Evolutionary conservation across 2,329 filamentous ascomycete species (phyloP).

Genomic region (Davidsoniella australis): DNA sequence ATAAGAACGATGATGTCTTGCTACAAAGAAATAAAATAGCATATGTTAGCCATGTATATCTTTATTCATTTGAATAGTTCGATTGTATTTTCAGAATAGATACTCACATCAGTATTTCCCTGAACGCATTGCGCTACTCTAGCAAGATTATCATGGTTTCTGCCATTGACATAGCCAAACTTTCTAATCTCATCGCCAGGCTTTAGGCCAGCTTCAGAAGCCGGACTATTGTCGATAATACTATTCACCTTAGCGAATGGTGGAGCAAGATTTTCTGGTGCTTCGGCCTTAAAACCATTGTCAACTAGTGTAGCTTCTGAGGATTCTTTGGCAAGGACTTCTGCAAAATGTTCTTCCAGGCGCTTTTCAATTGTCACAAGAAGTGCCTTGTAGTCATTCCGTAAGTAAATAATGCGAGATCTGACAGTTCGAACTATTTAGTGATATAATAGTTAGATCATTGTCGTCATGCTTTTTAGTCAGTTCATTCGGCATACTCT

Average conservation of each 20-base stretch:
- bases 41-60: background rate
- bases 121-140: slow-evolving; percentile 83
- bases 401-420: slow-evolving; percentile 70
- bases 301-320: background rate
- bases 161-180: slow-evolving; percentile 70
- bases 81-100: background rate
- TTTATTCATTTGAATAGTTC: background rate
- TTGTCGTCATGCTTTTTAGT: background rate
- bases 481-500: slow-evolving; percentile 41
- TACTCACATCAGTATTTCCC: slow-evolving; percentile 71
- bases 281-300: background rate
- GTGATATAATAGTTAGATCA: slow-evolving; percentile 13
- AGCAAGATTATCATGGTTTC: slow-evolving; percentile 71
- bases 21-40: slow-evolving; percentile 25
- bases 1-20: slow-evolving; percentile 53
- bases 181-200: slow-evolving; percentile 64
- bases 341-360: slow-evolving; percentile 80
- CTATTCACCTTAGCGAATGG: slow-evolving; percentile 84
- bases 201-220: slow-evolving; percentile 64
- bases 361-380: slow-evolving; percentile 72
- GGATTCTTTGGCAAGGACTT: background rate
- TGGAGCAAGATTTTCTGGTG: background rate
- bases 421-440: slow-evolving; percentile 76
- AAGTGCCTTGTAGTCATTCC: slow-evolving; percentile 83
- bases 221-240: slow-evolving; percentile 62